These are phyloP conservation scores for Candida ipomoeae DNA, from an alignment of 805 yeast genomes.

Conservation along the genomic window DNA sequence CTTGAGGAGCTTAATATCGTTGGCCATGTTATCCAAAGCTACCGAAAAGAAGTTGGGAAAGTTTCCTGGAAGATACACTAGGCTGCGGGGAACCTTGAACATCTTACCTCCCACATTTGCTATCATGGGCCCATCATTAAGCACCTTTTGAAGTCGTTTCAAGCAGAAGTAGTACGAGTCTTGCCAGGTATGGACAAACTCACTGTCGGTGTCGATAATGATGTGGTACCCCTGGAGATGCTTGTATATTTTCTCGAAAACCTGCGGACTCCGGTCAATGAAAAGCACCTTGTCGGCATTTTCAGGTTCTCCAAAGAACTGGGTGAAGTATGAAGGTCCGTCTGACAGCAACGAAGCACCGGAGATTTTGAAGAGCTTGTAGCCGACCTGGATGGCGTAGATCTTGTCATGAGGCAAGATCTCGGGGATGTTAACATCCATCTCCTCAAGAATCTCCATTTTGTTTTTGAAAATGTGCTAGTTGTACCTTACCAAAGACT, in stretches of 20 bases:
- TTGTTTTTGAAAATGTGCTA: not conserved
- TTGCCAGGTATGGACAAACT: slow-evolving; percentile 55
- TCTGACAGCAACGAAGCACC: slow-evolving; percentile 86
- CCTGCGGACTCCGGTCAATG: slow-evolving; percentile 69
- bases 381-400: slow-evolving; percentile 70
- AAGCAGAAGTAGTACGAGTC: slow-evolving; percentile 74
- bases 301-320: slow-evolving; percentile 47
- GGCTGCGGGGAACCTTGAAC: slow-evolving; percentile 54
- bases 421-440: slow-evolving; percentile 43
- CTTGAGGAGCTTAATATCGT: slow-evolving; percentile 40
- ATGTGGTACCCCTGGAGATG: slow-evolving; percentile 83
- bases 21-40: slow-evolving; percentile 49
- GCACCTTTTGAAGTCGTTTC: slow-evolving; percentile 46
- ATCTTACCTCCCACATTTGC: slow-evolving; percentile 55
- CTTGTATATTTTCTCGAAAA: slow-evolving; percentile 60
- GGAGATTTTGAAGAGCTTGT: slow-evolving; percentile 55
- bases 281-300: slow-evolving; percentile 45
- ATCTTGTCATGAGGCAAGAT: slow-evolving; percentile 66
- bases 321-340: slow-evolving; percentile 84
- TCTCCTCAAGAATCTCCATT: slow-evolving; percentile 21
- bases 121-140: slow-evolving; percentile 54
- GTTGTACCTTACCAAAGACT: not conserved
- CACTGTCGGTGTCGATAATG: slow-evolving; percentile 53
- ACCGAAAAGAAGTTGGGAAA: slow-evolving; percentile 73
- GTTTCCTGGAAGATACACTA: slow-evolving; percentile 62